These are phyloP conservation scores for Apiospora phragmitis DNA, from an alignment of 2,329 filamentous ascomycete genomes.

Conservation along the genomic window DNA sequence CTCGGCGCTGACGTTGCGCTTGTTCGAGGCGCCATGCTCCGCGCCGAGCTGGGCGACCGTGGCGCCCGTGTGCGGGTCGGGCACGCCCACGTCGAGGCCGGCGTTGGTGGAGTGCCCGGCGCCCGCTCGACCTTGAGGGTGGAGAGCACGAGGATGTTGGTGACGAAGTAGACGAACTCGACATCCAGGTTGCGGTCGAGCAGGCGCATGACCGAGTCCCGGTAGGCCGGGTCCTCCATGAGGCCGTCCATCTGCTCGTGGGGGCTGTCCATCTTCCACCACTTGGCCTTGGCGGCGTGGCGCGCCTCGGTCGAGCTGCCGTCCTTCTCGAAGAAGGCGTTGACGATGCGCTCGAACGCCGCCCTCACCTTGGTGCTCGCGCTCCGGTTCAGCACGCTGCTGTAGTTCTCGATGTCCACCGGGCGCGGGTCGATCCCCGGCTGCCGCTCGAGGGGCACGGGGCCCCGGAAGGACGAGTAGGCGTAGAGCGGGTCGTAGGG, in stretches of 20 bases:
- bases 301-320: not conserved
- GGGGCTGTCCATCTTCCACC: not conserved
- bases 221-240: not conserved
- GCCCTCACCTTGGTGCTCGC: not conserved
- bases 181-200: not conserved
- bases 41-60: not conserved
- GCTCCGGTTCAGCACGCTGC: not conserved
- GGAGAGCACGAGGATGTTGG: constrained; percentile 1
- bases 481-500: not conserved
- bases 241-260: not conserved
- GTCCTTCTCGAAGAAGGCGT: not conserved
- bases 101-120: not conserved
- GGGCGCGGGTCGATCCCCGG: not conserved
- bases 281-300: not conserved
- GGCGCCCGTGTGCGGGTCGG: not conserved
- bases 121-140: not conserved
- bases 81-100: not conserved
- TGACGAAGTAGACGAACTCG: not conserved
- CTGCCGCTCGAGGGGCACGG: not conserved
- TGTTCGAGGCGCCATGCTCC: not conserved
- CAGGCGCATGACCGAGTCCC: not conserved
- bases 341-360: not conserved
- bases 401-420: constrained; percentile 1
- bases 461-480: not conserved
- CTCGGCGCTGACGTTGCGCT: not conserved